phyloP scores from a whole-genome alignment of 1,284 basidiomycete genomes.

The Puccinia horiana region DNA sequence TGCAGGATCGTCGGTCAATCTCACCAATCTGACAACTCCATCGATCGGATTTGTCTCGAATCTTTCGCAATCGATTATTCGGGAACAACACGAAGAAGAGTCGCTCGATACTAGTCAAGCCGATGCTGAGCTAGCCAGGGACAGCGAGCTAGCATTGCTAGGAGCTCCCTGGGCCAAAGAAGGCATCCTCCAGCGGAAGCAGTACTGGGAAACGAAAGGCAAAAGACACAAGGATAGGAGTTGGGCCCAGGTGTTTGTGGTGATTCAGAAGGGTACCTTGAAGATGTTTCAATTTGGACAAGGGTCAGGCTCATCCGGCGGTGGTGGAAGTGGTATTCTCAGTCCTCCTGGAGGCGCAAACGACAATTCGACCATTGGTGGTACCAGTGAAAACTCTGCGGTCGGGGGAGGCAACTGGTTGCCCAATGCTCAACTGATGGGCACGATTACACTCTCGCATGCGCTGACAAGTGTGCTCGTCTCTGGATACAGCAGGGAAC shows the following conservation, averaged over 20 bases:
- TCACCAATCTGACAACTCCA: constrained; percentile 49
- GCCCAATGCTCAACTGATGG: constrained; percentile 82
- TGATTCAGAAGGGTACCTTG: constrained; percentile 87
- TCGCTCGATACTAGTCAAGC: constrained; percentile 68
- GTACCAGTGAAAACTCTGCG: constrained; percentile 60
- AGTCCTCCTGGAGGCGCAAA: constrained; percentile 58
- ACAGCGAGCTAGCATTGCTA: constrained; percentile 89
- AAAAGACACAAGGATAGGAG: constrained; percentile 80
- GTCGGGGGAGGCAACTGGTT: constrained; percentile 97
- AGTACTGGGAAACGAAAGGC: constrained; percentile 82
- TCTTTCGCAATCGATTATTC: constrained; percentile 90
- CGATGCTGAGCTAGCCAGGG: constrained; percentile 69
- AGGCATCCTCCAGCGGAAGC: constrained; percentile 87
- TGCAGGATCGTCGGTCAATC: constrained; percentile 40
- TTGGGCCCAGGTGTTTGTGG: constrained; percentile 81
- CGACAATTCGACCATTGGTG: constrained; percentile 43
- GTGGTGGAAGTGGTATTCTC: constrained; percentile 43
- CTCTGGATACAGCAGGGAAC: constrained; percentile 83
- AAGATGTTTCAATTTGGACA: constrained; percentile 73
- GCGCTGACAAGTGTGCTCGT: constrained; percentile 83
- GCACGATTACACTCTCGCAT: constrained; percentile 78
- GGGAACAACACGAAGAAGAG: constrained; percentile 89
- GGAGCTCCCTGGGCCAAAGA: constrained; percentile 99
- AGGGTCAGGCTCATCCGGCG: constrained; percentile 1
- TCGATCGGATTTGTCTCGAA: constrained; percentile 93